phyloP scores from a whole-genome alignment of 2,329 filamentous ascomycete species.

The Monilinia aucupariae region DNA sequence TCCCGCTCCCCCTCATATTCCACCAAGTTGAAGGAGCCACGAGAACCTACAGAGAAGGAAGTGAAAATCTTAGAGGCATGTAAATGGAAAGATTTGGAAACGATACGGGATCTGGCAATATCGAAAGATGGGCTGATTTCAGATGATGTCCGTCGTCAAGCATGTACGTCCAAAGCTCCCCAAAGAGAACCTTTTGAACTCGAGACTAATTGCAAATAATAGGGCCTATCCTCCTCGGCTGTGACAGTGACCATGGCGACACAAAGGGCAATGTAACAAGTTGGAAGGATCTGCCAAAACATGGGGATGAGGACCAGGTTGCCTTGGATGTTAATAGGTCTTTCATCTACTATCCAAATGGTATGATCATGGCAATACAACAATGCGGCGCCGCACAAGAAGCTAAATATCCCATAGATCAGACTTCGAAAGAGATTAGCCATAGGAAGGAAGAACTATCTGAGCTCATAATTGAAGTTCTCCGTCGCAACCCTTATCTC shows the following conservation, averaged over 20 bases:
- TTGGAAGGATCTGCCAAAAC: conserved; percentile 55
- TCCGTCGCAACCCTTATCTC: conserved; percentile 75
- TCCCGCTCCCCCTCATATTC: conserved; percentile 13
- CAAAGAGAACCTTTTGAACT: not conserved
- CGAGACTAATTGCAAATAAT: conserved; percentile 21
- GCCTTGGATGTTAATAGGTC: conserved; percentile 87
- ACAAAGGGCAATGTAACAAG: conserved; percentile 24
- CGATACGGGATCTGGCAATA: conserved; percentile 53
- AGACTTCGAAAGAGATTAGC: conserved; percentile 63
- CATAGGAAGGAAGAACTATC: conserved; percentile 71
- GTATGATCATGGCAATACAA: conserved; percentile 44
- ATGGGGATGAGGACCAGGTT: conserved; percentile 87
- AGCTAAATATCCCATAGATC: conserved; percentile 46
- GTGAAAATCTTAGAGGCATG: conserved; percentile 56
- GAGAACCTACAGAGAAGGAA: conserved; percentile 35
- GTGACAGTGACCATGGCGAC: conserved; percentile 23
- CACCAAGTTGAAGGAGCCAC: not conserved
- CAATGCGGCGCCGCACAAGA: conserved; percentile 15
- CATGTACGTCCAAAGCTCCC: conserved; percentile 59
- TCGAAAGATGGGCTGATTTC: conserved; percentile 61
- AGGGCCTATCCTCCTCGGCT: conserved; percentile 60
- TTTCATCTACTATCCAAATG: conserved; percentile 92
- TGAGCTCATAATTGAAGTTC: conserved; percentile 70
- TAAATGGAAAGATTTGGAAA: conserved; percentile 48
- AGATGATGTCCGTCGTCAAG: conserved; percentile 63